Conservation (phyloP, 768 basidiomycete genomes). For the Leccinum sublutescens region DNA sequence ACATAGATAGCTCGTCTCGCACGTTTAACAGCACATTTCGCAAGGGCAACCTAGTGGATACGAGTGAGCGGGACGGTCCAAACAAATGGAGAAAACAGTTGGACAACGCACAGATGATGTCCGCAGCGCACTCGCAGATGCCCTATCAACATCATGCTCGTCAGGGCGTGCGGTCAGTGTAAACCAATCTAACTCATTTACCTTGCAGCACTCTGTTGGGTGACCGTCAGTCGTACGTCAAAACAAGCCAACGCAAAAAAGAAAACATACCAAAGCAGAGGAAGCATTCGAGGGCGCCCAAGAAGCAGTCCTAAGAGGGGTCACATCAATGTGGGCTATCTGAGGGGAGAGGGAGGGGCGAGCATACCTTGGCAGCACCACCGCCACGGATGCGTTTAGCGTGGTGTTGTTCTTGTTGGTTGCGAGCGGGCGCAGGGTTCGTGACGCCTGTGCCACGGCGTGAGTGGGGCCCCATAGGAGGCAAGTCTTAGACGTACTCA, state of each 20-base stretch:
- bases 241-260: not conserved
- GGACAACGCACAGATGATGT: conserved; percentile 61
- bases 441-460: conserved; percentile 39
- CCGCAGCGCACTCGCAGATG: conserved; percentile 68
- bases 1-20: not conserved
- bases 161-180: not conserved
- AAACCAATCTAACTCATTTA: conserved; percentile 19
- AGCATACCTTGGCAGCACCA: conserved; percentile 60
- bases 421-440: conserved; percentile 42
- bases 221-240: not conserved
- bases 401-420: conserved; percentile 41
- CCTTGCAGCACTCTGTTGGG: conserved; percentile 66
- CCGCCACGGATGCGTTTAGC: conserved; percentile 67
- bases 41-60: conserved; percentile 66
- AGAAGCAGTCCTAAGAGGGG: conserved; percentile 57
- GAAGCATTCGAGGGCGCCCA: conserved; percentile 63
- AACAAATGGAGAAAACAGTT: not conserved
- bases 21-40: conserved; percentile 66
- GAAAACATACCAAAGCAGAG: conserved; percentile 63
- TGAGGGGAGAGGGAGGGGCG: not conserved
- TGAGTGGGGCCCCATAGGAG: not conserved
- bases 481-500: conserved; percentile 48
- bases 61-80: not conserved
- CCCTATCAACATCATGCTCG: conserved; percentile 37
- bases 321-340: not conserved